phyloP scores from a whole-genome alignment of 2,329 filamentous ascomycete genomes.

The Penicillium sp. region DNA sequence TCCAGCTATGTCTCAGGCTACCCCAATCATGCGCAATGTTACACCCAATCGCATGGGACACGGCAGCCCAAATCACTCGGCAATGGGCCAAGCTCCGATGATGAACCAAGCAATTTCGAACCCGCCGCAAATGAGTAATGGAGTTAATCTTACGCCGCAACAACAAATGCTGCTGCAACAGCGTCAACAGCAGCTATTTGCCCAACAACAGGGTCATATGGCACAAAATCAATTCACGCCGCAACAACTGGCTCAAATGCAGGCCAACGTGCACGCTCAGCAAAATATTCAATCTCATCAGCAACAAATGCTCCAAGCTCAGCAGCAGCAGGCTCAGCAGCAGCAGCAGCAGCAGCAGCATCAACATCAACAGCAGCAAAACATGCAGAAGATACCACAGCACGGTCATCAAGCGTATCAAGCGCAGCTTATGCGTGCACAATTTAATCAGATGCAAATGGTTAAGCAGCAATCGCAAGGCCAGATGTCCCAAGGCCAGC shows the following conservation, averaged over 20 bases:
- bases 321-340: constrained; percentile 32
- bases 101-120: constrained; percentile 41
- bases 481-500: constrained; percentile 9
- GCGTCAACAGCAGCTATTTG: constrained; percentile 36
- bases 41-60: constrained; percentile 45
- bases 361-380: constrained; percentile 23
- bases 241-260: constrained; percentile 40
- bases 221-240: constrained; percentile 35
- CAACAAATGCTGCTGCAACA: constrained; percentile 37
- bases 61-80: constrained; percentile 41
- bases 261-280: constrained; percentile 43
- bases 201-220: constrained; percentile 35
- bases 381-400: constrained; percentile 18
- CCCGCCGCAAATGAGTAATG: constrained; percentile 37
- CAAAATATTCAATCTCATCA: constrained; percentile 43
- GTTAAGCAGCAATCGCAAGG: constrained; percentile 30
- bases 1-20: constrained; percentile 44
- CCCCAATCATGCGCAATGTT: constrained; percentile 44
- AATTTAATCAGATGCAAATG: constrained; percentile 37
- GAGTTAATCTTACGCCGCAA: constrained; percentile 37
- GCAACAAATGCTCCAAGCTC: constrained; percentile 36
- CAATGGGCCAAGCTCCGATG: constrained; percentile 42
- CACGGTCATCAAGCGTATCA: constrained; percentile 35
- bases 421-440: constrained; percentile 35
- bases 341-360: constrained; percentile 26